Evolutionary conservation across 2,329 filamentous ascomycete species (phyloP).

Genomic region (Cytospora piceae): DNA sequence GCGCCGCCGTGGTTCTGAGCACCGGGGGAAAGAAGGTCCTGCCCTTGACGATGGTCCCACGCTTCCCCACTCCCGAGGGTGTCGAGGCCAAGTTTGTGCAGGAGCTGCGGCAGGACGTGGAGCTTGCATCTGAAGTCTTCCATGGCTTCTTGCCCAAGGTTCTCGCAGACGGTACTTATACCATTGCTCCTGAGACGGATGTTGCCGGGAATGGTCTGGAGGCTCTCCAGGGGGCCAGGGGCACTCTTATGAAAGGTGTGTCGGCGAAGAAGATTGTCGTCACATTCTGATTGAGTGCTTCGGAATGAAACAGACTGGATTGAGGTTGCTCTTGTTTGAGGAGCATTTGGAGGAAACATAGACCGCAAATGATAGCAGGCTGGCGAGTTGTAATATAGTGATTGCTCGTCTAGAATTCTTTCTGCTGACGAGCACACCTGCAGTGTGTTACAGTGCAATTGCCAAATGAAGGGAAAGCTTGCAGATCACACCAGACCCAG

Average conservation of each 20-base stretch:
- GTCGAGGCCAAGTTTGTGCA: conserved; percentile 37
- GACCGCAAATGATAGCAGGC: too few species aligned
- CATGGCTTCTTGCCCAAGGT: conserved; percentile 45
- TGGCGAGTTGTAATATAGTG: too few species aligned
- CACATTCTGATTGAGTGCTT: conserved; percentile 12
- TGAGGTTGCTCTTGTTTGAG: too few species aligned
- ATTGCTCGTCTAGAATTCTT: too few species aligned
- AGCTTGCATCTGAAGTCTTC: conserved; percentile 41
- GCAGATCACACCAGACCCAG: too few species aligned
- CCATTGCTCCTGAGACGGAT: conserved; percentile 43
- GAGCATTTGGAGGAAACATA: too few species aligned
- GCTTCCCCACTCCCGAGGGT: conserved; percentile 35
- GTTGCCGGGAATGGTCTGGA: conserved; percentile 48
- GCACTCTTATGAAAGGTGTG: conserved; percentile 43
- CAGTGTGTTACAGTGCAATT: too few species aligned
- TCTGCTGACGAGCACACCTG: too few species aligned
- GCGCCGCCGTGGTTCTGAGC: conserved; percentile 30
- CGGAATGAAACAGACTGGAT: not conserved
- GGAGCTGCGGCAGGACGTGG: conserved; percentile 36
- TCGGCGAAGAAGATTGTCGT: conserved; percentile 49
- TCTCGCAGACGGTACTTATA: conserved; percentile 41
- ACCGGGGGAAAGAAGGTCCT: conserved; percentile 36
- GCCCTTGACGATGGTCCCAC: conserved; percentile 36
- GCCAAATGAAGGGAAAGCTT: too few species aligned
- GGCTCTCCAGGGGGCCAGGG: conserved; percentile 46